Evolutionary conservation across 2,329 filamentous ascomycete genomes (phyloP).

Genomic region (Albophoma yamanashiensis): DNA sequence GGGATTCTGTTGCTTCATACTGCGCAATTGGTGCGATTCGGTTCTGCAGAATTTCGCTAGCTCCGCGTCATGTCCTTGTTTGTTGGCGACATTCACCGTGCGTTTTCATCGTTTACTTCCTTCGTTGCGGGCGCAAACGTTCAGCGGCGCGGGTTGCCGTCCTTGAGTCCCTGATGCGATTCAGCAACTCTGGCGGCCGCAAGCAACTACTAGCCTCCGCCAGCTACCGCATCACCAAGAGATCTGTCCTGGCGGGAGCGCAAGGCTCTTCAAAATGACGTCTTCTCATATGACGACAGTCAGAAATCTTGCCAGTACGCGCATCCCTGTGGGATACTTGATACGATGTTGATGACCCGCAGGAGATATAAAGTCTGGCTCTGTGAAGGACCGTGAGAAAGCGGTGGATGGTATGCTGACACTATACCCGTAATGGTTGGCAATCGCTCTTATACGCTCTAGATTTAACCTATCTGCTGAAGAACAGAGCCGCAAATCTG

Average conservation of each 20-base stretch:
- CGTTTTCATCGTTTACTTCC: background rate
- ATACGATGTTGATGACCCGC: constrained; percentile 4
- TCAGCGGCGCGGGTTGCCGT: background rate
- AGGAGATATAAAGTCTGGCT: constrained; percentile 24
- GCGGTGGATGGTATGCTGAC: constrained; percentile 27
- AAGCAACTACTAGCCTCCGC: no score
- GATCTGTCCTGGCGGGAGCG: no score
- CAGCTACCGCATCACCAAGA: background rate
- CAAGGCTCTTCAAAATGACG: constrained; percentile 12
- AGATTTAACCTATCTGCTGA: constrained; percentile 28
- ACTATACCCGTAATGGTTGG: background rate
- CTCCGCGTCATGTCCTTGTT: background rate
- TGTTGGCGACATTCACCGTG: background rate
- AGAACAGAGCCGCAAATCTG: constrained; percentile 25
- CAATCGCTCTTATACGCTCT: background rate
- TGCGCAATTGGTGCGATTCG: background rate
- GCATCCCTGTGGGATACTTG: background rate
- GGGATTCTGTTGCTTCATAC: background rate
- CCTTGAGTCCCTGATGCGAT: background rate
- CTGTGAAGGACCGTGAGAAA: constrained; percentile 25
- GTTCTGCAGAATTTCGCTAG: no score
- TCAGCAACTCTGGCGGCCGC: background rate
- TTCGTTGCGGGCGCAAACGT: background rate
- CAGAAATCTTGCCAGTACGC: constrained; percentile 22
- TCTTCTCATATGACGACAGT: constrained; percentile 21